Conservation (phyloP, 306 rosid genomes). For the Mimosa pudica region DNA sequence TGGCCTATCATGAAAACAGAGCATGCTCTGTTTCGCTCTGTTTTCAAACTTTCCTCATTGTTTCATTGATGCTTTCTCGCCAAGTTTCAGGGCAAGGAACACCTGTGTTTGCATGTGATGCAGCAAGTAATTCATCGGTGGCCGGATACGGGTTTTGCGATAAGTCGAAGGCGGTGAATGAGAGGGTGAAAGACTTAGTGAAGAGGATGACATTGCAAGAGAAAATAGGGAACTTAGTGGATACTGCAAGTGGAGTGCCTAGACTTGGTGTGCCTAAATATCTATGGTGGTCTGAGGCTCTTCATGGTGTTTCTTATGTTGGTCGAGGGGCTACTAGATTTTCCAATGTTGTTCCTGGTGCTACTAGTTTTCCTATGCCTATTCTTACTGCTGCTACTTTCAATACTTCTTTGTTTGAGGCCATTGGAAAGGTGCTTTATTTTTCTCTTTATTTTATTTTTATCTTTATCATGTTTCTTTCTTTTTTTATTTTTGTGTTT, state of each 20-base stretch:
- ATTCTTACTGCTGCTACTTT: slow-evolving; percentile 93
- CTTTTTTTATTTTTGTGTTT: neutral
- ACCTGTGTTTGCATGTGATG: slow-evolving; percentile 70
- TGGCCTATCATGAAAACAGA: slow-evolving; percentile 57
- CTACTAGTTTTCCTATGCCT: slow-evolving; percentile 92
- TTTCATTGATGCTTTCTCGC: slow-evolving; percentile 16
- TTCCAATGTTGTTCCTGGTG: slow-evolving; percentile 71
- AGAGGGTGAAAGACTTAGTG: slow-evolving; percentile 74
- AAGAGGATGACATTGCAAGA: slow-evolving; percentile 76
- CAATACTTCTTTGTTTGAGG: slow-evolving; percentile 77
- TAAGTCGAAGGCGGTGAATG: slow-evolving; percentile 43
- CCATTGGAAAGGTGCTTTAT: slow-evolving; percentile 79
- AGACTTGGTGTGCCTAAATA: slow-evolving; percentile 90
- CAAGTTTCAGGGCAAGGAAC: slow-evolving; percentile 54
- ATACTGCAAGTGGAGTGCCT: slow-evolving; percentile 57
- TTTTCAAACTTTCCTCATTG: slow-evolving; percentile 15
- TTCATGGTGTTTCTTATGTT: slow-evolving; percentile 85
- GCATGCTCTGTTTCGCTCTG: slow-evolving; percentile 60
- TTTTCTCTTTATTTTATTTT: neutral
- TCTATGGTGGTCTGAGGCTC: slow-evolving; percentile 98
- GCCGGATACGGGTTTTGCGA: slow-evolving; percentile 68
- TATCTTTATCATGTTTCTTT: neutral
- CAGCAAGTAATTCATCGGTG: slow-evolving; percentile 38
- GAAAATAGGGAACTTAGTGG: slow-evolving; percentile 68
- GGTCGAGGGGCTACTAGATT: slow-evolving; percentile 87